These are phyloP conservation scores for Lepiota brunneoincarnata DNA, from an alignment of 768 basidiomycete genomes.

Conservation along the genomic window DNA sequence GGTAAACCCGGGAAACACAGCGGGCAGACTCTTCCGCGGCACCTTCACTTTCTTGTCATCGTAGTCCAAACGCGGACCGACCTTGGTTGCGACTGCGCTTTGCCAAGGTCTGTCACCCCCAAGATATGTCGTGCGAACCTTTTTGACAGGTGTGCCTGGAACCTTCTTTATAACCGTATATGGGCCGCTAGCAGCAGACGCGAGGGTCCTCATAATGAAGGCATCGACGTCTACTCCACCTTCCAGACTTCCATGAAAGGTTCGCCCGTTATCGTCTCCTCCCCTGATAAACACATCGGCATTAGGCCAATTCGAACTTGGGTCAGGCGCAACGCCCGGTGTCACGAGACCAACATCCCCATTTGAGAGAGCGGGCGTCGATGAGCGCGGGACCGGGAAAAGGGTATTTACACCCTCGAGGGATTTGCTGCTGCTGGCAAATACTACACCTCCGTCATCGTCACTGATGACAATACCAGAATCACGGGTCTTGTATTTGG, in stretches of 20 bases:
- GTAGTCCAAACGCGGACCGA: constrained; percentile 51
- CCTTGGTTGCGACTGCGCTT: constrained; percentile 71
- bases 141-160: constrained; percentile 84
- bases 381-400: constrained; percentile 51
- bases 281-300: constrained; percentile 38
- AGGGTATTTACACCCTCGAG: constrained; percentile 21
- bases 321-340: constrained; percentile 54
- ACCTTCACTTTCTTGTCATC: constrained; percentile 34
- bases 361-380: constrained; percentile 53
- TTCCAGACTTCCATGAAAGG: constrained; percentile 16
- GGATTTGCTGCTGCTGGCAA: not conserved
- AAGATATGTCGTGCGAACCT: constrained; percentile 55
- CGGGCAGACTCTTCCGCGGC: constrained; percentile 73
- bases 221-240: constrained; percentile 52
- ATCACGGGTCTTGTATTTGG: constrained; percentile 72
- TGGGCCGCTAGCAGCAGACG: constrained; percentile 50
- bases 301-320: constrained; percentile 62
- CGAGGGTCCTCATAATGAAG: constrained; percentile 71
- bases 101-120: constrained; percentile 71
- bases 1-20: constrained; percentile 54
- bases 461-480: constrained; percentile 64
- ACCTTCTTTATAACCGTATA: constrained; percentile 52
- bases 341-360: constrained; percentile 69
- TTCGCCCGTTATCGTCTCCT: constrained; percentile 33
- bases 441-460: constrained; percentile 39